These are phyloP conservation scores for Singerocomus inundabilis DNA, from an alignment of 1,284 basidiomycete species.

Conservation along the genomic window DNA sequence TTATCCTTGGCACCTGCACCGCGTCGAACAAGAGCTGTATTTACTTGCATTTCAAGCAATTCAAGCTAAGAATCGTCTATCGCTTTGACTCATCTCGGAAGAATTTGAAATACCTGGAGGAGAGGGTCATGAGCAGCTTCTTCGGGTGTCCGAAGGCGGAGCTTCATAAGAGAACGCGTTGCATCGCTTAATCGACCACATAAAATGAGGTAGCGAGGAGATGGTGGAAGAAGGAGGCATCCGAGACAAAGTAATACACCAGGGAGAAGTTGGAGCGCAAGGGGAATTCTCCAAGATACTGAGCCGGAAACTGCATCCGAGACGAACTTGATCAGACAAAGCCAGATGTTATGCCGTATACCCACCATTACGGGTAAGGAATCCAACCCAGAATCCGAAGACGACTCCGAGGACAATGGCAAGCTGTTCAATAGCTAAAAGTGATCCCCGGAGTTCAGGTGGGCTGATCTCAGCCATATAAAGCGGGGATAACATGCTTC, in stretches of 20 bases:
- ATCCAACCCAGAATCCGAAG: constrained; percentile 80
- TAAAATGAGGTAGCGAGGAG: constrained; percentile 66
- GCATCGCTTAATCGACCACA: constrained; percentile 58
- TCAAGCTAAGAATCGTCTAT: constrained; percentile 50
- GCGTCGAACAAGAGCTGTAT: constrained; percentile 49
- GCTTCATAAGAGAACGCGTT: constrained; percentile 46
- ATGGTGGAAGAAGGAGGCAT: constrained; percentile 65
- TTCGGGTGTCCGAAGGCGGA: constrained; percentile 44
- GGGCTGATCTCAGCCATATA: constrained; percentile 85
- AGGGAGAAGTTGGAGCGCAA: constrained; percentile 70
- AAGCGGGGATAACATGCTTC: constrained; percentile 72
- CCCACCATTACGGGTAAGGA: constrained; percentile 63
- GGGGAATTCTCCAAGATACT: constrained; percentile 73
- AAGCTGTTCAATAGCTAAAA: constrained; percentile 77
- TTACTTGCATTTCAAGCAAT: constrained; percentile 69
- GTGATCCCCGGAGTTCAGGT: constrained; percentile 77
- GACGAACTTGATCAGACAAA: neutral
- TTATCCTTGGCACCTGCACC: constrained; percentile 18
- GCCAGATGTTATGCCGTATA: constrained; percentile 5
- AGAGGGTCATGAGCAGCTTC: constrained; percentile 49
- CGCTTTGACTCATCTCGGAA: neutral
- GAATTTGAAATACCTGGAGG: constrained; percentile 42
- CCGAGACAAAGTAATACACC: constrained; percentile 65
- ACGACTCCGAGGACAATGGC: constrained; percentile 78
- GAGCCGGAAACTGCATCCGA: constrained; percentile 48